phyloP scores from a whole-genome alignment of 805 yeast species.

The Nematodospora valgi region DNA sequence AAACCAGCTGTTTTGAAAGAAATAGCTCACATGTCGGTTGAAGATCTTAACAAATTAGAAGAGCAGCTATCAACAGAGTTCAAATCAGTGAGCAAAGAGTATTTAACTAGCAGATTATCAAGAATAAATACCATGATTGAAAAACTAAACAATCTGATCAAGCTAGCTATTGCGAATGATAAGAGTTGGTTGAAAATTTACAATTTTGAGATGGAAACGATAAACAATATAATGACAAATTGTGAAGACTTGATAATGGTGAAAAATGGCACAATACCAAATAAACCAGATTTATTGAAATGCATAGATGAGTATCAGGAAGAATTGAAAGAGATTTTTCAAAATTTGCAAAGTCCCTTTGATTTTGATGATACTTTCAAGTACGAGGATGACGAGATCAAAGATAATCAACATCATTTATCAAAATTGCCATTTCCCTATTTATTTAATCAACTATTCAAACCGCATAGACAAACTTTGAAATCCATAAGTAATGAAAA shows the following conservation, averaged over 20 bases:
- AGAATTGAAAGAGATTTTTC: conserved; percentile 27
- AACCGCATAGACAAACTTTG: conserved; percentile 20
- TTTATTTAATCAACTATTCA: conserved; percentile 10
- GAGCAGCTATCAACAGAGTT: conserved; percentile 21
- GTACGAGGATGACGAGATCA: conserved; percentile 8
- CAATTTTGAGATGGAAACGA: conserved; percentile 31
- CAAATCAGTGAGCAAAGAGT: conserved; percentile 18
- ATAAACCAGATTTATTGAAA: conserved; percentile 15
- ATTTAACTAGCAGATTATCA: conserved; percentile 24
- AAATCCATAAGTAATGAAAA: conserved; percentile 24
- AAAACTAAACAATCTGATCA: conserved; percentile 21
- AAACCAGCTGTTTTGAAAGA: conserved; percentile 6
- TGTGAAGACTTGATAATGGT: conserved; percentile 27
- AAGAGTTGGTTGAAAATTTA: conserved; percentile 30
- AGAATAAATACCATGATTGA: conserved; percentile 26
- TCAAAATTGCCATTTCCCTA: conserved; percentile 11
- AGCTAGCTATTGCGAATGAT: conserved; percentile 25
- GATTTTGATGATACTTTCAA: conserved; percentile 26
- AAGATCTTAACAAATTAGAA: conserved; percentile 23
- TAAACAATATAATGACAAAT: conserved; percentile 27
- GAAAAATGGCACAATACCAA: conserved; percentile 11
- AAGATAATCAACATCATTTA: conserved; percentile 5
- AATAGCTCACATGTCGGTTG: conserved; percentile 19
- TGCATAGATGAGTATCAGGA: conserved; percentile 26
- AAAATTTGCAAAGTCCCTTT: conserved; percentile 32